Conservation (phyloP, 108 stramenopile species). For the Cyclostephanos tholiformis region DNA sequence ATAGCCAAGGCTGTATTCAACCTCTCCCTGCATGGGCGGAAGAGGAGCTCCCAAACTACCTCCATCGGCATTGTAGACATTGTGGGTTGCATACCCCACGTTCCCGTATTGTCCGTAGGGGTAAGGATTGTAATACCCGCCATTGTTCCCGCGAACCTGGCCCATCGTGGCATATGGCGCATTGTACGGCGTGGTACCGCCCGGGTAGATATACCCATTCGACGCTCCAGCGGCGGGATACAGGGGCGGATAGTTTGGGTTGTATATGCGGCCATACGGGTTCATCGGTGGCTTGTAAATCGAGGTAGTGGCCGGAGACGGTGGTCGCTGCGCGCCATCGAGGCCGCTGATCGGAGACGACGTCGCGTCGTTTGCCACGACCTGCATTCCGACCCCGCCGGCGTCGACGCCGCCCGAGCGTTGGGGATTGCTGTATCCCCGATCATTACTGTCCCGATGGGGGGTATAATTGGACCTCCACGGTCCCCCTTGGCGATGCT, state of each 20-base stretch:
- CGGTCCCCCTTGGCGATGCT: background rate
- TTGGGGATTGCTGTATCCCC: constrained; percentile 4
- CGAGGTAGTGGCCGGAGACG: background rate
- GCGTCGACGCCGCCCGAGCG: background rate
- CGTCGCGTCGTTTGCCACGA: background rate
- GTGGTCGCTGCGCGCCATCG: background rate
- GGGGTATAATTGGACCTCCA: background rate
- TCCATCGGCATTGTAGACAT: too few species aligned
- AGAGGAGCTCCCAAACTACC: background rate
- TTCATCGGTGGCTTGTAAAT: background rate
- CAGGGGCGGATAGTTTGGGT: background rate
- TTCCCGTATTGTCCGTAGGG: too few species aligned
- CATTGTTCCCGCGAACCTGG: too few species aligned
- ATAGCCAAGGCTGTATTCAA: too few species aligned
- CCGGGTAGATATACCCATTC: background rate
- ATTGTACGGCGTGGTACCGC: too few species aligned
- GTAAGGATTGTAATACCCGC: too few species aligned
- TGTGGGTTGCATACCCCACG: too few species aligned
- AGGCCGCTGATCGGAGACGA: background rate
- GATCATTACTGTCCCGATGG: background rate
- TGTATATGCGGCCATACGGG: background rate
- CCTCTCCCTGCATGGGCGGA: background rate
- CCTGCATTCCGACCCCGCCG: too few species aligned
- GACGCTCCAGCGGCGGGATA: background rate
- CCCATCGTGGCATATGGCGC: too few species aligned